Evolutionary conservation across 768 basidiomycete genomes (phyloP).

Genomic region (Cystobasidium tubakii): DNA sequence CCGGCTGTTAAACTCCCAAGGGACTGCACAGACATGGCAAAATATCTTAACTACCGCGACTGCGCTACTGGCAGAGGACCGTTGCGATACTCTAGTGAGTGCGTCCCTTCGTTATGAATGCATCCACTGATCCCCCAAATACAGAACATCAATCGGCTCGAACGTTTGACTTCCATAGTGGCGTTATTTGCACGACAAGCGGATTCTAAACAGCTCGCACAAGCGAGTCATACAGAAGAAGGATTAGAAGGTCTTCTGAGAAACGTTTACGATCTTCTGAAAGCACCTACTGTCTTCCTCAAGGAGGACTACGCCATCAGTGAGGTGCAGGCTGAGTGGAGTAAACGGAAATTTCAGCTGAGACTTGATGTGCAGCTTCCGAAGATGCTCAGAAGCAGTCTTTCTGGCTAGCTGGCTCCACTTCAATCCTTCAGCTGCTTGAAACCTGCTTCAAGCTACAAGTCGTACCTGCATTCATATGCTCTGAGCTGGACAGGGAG

Average conservation of each 20-base stretch:
- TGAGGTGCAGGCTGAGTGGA: neutral
- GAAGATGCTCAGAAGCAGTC: slow-evolving; percentile 4
- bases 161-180: neutral
- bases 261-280: neutral
- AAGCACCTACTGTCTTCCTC: neutral
- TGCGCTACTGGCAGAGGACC: neutral
- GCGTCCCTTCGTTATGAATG: no score
- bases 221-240: neutral
- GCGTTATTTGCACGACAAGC: neutral
- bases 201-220: neutral
- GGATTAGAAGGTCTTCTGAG: neutral
- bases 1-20: neutral
- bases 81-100: neutral
- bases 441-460: neutral
- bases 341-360: neutral
- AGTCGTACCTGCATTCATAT: neutral
- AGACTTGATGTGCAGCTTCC: neutral
- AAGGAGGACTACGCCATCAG: slow-evolving; percentile 8
- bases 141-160: neutral
- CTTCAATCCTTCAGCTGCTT: neutral
- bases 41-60: neutral
- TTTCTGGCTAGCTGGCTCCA: slow-evolving; percentile 13
- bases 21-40: neutral
- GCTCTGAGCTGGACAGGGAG: neutral
- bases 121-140: neutral